phyloP scores from a whole-genome alignment of 352 stramenopile species.

The Elongisporangium undulatum region DNA sequence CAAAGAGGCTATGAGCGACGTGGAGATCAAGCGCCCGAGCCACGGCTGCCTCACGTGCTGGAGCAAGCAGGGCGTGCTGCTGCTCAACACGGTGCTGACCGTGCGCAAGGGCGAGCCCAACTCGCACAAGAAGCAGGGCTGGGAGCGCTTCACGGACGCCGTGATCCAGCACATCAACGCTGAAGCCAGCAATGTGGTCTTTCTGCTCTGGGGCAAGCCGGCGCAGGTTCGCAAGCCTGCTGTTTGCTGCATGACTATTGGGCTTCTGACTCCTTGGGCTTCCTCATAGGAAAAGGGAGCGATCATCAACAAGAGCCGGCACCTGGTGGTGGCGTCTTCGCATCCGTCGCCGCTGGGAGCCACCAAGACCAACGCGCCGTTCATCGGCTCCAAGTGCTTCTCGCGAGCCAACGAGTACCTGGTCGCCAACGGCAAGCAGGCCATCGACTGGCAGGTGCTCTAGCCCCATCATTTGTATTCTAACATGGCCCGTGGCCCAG shows the following conservation, averaged over 20 bases:
- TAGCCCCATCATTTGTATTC: conserved; percentile 3
- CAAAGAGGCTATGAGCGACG: conserved; percentile 91
- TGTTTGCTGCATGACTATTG: no score
- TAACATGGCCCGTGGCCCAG: neutral
- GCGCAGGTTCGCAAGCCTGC: conserved; percentile 50
- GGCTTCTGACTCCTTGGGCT: neutral
- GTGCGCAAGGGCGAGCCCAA: conserved; percentile 91
- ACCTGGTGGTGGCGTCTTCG: conserved; percentile 85
- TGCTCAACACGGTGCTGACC: conserved; percentile 98
- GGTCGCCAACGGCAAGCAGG: conserved; percentile 63
- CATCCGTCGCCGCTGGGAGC: conserved; percentile 94
- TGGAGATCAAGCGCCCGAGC: conserved; percentile 60
- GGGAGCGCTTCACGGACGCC: conserved; percentile 97
- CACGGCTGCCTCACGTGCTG: conserved; percentile 93
- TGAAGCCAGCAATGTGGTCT: conserved; percentile 90
- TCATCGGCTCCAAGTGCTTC: conserved; percentile 94
- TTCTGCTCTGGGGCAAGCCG: conserved; percentile 98
- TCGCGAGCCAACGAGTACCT: conserved; percentile 82
- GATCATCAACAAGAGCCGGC: conserved; percentile 74
- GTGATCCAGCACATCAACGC: conserved; percentile 87
- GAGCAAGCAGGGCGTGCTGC: conserved; percentile 94
- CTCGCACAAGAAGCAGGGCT: conserved; percentile 95
- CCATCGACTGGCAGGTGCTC: conserved; percentile 81
- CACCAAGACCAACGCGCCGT: conserved; percentile 94
- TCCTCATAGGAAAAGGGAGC: conserved; percentile 47